Base-by-base conservation (phyloP, 768 basidiomycete genomes). In the Mycena vitilis region DNA sequence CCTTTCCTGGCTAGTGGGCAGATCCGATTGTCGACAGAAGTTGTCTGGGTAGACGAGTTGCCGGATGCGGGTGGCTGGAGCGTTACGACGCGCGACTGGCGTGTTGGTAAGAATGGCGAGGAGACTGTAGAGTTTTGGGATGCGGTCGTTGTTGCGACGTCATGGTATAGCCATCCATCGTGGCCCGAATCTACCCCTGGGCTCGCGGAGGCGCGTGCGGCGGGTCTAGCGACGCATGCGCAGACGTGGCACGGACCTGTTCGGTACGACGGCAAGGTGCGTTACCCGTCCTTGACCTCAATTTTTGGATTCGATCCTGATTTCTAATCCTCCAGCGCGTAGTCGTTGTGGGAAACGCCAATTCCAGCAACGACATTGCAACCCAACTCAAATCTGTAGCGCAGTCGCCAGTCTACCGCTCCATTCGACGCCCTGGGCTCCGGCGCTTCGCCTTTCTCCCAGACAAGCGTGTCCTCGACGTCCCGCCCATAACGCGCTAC, bases 111-210 rank as follows among this genome's bases (percentile, higher is more conserved):
- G 3, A 75, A 65, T 5, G 75, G 76, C 20, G 38, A 47, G 12
- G 76, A 73, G 45, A 61, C 69, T 4, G 80, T 81, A 37, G 83
- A 86, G 60, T 60, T 66, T 2, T 86, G 86, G 86, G 86, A 87
- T 56, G 85, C 82, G 0, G 81, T 87, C 7, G 81, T 86, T n/a
- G 68, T 86, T 34, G 80, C 85, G 36, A 75, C 80, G 42, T 81
- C 84, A 18, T 86, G 80, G 81, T 84, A 81, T 66, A 85, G 86
- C 67, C 79, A 82, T 57, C 81, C 78, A 6, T 75, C 83, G 9
- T 86, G 82, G 79, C 86, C 86, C 0, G 30, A 30, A 30, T 48
- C 70, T 18, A 80, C 83, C 5, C 78, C 81, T 3, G 87, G 85
- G 0, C 67, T 87, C 60, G 80, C 57, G 13, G 51, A 25, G 16